These are phyloP conservation scores for Drosera capensis DNA, from an alignment of 148 eudicot genomes.

Conservation along the genomic window DNA sequence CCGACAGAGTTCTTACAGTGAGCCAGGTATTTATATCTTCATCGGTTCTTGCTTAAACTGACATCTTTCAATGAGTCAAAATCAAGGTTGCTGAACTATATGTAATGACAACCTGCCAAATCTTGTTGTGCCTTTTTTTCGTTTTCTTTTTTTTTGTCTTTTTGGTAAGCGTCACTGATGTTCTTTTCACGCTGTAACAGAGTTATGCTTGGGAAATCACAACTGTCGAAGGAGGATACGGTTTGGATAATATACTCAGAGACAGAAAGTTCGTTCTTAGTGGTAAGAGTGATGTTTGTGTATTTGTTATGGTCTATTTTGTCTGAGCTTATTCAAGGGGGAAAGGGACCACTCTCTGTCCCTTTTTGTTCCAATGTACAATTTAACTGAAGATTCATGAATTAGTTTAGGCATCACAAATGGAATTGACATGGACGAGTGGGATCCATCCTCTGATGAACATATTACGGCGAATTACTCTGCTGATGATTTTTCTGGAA, in stretches of 20 bases:
- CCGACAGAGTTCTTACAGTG: slow-evolving; percentile 88
- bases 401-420: slow-evolving; percentile 62
- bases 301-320: neutral
- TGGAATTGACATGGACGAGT: slow-evolving; percentile 60
- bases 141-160: too few relatives aligned
- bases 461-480: slow-evolving; percentile 65
- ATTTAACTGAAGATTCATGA: neutral
- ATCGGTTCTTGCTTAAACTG: too few relatives aligned
- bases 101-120: too few relatives aligned
- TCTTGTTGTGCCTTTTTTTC: neutral
- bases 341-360: neutral
- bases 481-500: slow-evolving; percentile 71
- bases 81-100: too few relatives aligned
- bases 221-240: slow-evolving; percentile 91
- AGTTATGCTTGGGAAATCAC: slow-evolving; percentile 98
- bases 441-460: slow-evolving; percentile 71
- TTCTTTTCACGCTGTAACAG: slow-evolving; percentile 22
- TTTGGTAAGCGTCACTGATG: too few relatives aligned
- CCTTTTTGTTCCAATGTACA: neutral
- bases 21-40: slow-evolving; percentile 45
- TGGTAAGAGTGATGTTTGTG: slow-evolving; percentile 29
- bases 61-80: too few relatives aligned
- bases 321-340: neutral
- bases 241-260: slow-evolving; percentile 61
- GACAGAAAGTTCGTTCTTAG: slow-evolving; percentile 62